Percentiles rank a stretch among this genome's conserved stretches.
These are phyloP conservation scores for Acacia concinna DNA, from an alignment of 331 rosid species.

Conservation along the genomic window DNA sequence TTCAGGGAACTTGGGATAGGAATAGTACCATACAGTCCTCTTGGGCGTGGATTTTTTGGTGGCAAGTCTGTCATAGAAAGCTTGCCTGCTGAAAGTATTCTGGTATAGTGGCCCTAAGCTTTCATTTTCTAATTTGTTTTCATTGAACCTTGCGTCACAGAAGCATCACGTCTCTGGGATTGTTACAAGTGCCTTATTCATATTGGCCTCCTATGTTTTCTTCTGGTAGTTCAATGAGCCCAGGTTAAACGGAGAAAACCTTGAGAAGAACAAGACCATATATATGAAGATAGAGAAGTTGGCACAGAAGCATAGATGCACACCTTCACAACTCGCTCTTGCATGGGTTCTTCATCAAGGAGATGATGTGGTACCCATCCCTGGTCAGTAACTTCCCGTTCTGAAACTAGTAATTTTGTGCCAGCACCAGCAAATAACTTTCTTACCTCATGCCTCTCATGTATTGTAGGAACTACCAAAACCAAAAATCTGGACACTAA, in stretches of 20 bases:
- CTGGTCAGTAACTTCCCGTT: conserved; percentile 51
- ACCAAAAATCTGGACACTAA: conserved; percentile 57
- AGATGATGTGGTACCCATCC: conserved; percentile 70
- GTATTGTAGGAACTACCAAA: conserved; percentile 56
- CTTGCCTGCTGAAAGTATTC: conserved; percentile 44
- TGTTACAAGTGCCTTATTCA: not conserved
- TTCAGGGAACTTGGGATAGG: conserved; percentile 77
- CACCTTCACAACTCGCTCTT: conserved; percentile 67
- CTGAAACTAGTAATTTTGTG: not conserved
- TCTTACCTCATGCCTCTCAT: not conserved
- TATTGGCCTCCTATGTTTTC: conserved; percentile 1
- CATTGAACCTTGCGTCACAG: not conserved
- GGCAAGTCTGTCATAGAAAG: conserved; percentile 68
- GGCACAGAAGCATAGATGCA: conserved; percentile 58
- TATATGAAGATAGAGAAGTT: conserved; percentile 46
- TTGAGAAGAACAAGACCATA: conserved; percentile 51
- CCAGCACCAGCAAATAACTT: not conserved
- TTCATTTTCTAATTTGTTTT: not conserved
- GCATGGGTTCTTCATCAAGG: conserved; percentile 76
- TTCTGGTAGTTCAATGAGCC: conserved; percentile 50
- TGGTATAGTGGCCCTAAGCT: conserved; percentile 32
- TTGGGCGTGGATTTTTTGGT: conserved; percentile 79
- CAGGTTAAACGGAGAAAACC: conserved; percentile 51
- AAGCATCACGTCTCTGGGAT: not conserved
- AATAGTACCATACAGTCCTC: conserved; percentile 71